Base-by-base conservation (phyloP, 2,329 filamentous ascomycete genomes). In the Plenodomus biglobosus region DNA sequence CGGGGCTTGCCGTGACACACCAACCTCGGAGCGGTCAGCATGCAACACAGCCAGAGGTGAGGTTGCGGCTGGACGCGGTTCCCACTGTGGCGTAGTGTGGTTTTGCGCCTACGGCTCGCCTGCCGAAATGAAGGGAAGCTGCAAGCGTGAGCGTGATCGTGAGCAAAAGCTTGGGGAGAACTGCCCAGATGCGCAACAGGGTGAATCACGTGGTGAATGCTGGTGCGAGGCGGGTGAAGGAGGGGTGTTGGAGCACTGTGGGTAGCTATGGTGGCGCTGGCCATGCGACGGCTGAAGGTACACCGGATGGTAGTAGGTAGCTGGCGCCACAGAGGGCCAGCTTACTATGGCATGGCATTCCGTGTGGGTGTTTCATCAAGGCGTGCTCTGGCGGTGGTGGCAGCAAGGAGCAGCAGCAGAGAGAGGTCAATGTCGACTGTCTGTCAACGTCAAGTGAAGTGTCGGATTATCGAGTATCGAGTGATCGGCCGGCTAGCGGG, bases 401-500 rank as follows among this genome's bases (percentile, higher is more conserved):
- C 22, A 10, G 22, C 22, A 24, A 10, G 5, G 10, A 5, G 5
- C 22, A 10, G 22, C 22, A 24, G 5, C 22, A 24, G 22, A 24
- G 5, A 10, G 10, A 10, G 22, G 22, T 10, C 22, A 10, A 5
- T 10, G 22, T 24, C 22, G 22, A n/a, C 22, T 24, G 5, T 10
- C 5, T 24, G 22, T 5, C 22, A 24, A 10, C 5, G 22, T 24
- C 22, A 10, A 32, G 27, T 32, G 6, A 11, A 32, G 27, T 3
- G 22, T 24, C 22, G 22, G 3, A 11, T n/a, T 7, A 11, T 15
- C 27, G 27, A 11, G 27, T 32, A 11, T 32, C 27, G 11, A 15
- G 27, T 63, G 65, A 68, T 68, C 64, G 58, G 56, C 65, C 65
- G 65, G 65, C 58, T 61, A 58, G 59, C 55, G 55, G 62, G 57